Conservation (phyloP, 768 basidiomycete species). For the Auricularia sp. region DNA sequence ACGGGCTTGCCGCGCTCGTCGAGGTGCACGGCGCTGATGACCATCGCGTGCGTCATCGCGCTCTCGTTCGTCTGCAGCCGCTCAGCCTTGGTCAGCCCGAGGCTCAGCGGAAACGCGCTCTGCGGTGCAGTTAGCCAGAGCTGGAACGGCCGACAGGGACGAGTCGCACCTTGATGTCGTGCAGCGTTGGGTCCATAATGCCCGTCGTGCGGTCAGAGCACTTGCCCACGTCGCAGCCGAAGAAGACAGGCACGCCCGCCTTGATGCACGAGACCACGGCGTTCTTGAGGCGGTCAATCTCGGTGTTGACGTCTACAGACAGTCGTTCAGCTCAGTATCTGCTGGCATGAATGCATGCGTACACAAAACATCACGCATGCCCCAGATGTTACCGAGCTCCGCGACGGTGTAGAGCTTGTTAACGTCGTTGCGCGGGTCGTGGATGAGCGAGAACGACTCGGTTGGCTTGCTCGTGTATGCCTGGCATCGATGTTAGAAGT, state of each 20-base stretch:
- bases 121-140: slow-evolving; percentile 19
- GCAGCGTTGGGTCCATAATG: slow-evolving; percentile 79
- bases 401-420: slow-evolving; percentile 83
- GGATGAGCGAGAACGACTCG: slow-evolving; percentile 85
- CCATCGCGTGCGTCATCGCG: slow-evolving; percentile 93
- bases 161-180: slow-evolving; percentile 61
- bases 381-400: slow-evolving; percentile 88
- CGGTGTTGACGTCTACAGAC: slow-evolving; percentile 74
- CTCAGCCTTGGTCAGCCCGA: slow-evolving; percentile 77
- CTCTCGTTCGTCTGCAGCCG: slow-evolving; percentile 76
- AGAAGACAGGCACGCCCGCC: slow-evolving; percentile 85
- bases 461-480: slow-evolving; percentile 45
- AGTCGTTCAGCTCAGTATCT: neutral
- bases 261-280: slow-evolving; percentile 79
- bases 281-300: slow-evolving; percentile 70
- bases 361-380: slow-evolving; percentile 78
- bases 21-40: slow-evolving; percentile 86
- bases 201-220: slow-evolving; percentile 61
- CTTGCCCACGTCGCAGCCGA: slow-evolving; percentile 93
- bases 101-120: slow-evolving; percentile 73
- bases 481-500: slow-evolving; percentile 6
- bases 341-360: slow-evolving; percentile 19
- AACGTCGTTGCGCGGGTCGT: slow-evolving; percentile 85
- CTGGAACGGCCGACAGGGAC: neutral
- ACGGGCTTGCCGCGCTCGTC: slow-evolving; percentile 65